Base-by-base conservation (phyloP, 2,329 filamentous ascomycete species). In the Beauveria sp. region DNA sequence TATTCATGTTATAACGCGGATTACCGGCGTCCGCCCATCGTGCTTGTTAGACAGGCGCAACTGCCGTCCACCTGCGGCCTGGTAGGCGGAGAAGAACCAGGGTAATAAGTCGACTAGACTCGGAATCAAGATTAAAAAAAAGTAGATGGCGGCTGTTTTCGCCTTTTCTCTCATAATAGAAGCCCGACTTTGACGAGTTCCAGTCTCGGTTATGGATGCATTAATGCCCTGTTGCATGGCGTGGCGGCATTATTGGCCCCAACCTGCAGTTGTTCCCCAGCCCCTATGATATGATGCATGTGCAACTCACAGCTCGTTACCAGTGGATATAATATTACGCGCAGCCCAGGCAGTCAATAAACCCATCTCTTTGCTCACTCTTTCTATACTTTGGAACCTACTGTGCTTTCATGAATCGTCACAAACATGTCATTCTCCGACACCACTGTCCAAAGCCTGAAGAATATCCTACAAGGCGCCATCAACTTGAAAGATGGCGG, bases 361-460 rank as follows among this genome's bases (percentile, higher is more conserved):
- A 1, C 12, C 46, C 22, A 18, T 50, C 14, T 18, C 16, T 28
- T 9, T 16, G 22, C 12, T 40, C 57, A 67, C 69, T 41, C 34
- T 63, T 61, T 9, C 59, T 57, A 16, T 6, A 37, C 1, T 12
- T 24, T 24, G 22, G 22, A 24, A 24, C 22, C 22, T 24, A 24
- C 22, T 24, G 22, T 24, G 22, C 22, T 24, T 24, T 30, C 54
- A 62, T 80, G 79, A 63, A 71, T 76, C 28, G 20, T 37, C 5
- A 20, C 9, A 24, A 30, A 53, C 1, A 60, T 60, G 51, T 3
- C 51, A 3, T 61, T 61, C 20, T 61, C 58, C 40, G 14, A 41
- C 5, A 12, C 18, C 8, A 50, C 43, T 37, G 22, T 52, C 12
- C 44, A 52, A 44, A 41, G 4, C 12, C 22, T 61, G 2, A 37